Base-by-base conservation (phyloP, 2,329 filamentous ascomycete genomes). In the Aureobasidium pullulans region DNA sequence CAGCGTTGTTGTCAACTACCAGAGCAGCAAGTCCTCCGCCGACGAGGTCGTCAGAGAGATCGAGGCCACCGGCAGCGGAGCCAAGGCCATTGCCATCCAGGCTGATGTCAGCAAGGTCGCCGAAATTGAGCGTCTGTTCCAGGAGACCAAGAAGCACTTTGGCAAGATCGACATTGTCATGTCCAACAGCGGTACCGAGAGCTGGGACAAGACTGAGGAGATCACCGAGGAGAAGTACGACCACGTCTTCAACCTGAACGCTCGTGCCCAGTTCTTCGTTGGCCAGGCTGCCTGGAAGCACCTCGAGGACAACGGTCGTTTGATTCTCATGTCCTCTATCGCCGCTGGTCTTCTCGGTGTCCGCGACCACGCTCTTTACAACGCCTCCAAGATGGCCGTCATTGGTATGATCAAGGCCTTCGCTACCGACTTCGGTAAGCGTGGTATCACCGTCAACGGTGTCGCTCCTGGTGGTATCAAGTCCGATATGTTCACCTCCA, bases 291-390 rank as follows among this genome's bases (percentile, higher is more conserved):
- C 83, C 6, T 87, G 87, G 73, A 86, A 86, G 75, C 77, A 89
- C 74, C 81, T 89, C 64, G 80, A 85, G 69, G 77, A 82, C 46
- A 85, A 87, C 60, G 88, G 88, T 34, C 80, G 88, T 47, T 81
- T 92, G 66, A 86, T 91, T 72, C 78, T 91, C 64, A 90, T 88
- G 84, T 83, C 81, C 32, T 86, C 82, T 61, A 89, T 89, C 71
- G 86, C 86, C 73, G 86, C 70, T 4, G 81, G 83, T 63, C 77
- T 88, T 66, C 77, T 85, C 39, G 85, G 85, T 56, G 84, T 88
- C 60, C 84, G 85, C 62, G 82, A 89, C 75, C 86, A 89, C 71
- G 84, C 83, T 4, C 78, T 89, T 16, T 89, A 89, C 76, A 86
- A 86, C 63, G 85, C 84, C 15, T 83, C 79, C 71, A 89, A 89